Conservation (phyloP, 225 moss, liverwort and hornwort genomes). For the Physcomitrium patens region DNA sequence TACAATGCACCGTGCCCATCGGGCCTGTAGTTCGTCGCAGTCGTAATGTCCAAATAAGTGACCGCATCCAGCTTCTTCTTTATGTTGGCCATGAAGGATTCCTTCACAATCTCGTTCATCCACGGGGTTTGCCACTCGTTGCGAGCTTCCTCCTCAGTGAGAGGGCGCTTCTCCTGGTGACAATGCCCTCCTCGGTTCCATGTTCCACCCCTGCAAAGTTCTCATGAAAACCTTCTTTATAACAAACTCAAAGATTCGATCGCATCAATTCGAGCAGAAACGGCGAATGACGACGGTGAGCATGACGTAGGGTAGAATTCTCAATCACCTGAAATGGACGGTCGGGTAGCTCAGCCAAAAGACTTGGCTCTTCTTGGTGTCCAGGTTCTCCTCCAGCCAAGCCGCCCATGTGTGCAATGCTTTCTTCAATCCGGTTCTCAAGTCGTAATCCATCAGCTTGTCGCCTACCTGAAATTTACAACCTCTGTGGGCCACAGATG, state of each 20-base stretch:
- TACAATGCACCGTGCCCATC: constrained; percentile 77
- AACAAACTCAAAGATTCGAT: too few species aligned
- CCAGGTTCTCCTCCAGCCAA: constrained; percentile 48
- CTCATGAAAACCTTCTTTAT: neutral
- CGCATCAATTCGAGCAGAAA: too few species aligned
- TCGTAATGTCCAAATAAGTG: constrained; percentile 72
- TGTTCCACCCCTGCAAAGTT: constrained; percentile 60
- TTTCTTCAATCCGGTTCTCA: constrained; percentile 51
- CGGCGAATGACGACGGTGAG: too few species aligned
- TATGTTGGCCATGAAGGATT: constrained; percentile 24
- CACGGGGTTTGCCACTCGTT: constrained; percentile 54
- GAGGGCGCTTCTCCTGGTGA: constrained; percentile 47
- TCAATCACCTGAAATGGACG: constrained; percentile 75
- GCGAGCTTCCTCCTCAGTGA: constrained; percentile 48
- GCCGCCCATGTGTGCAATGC: constrained; percentile 67
- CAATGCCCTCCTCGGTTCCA: constrained; percentile 90
- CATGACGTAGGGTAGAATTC: too few species aligned
- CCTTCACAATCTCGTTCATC: constrained; percentile 49
- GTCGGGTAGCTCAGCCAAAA: constrained; percentile 84
- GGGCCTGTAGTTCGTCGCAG: constrained; percentile 66
- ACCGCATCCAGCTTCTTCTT: constrained; percentile 33
- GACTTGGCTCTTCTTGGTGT: constrained; percentile 54
- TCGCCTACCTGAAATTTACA: constrained; percentile 57
- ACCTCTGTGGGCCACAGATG: constrained; percentile 41
- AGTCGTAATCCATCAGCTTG: constrained; percentile 46